These are phyloP conservation scores for Trypanosomatidae sp. DNA, from an alignment of 208 protist genomes.

Conservation along the genomic window DNA sequence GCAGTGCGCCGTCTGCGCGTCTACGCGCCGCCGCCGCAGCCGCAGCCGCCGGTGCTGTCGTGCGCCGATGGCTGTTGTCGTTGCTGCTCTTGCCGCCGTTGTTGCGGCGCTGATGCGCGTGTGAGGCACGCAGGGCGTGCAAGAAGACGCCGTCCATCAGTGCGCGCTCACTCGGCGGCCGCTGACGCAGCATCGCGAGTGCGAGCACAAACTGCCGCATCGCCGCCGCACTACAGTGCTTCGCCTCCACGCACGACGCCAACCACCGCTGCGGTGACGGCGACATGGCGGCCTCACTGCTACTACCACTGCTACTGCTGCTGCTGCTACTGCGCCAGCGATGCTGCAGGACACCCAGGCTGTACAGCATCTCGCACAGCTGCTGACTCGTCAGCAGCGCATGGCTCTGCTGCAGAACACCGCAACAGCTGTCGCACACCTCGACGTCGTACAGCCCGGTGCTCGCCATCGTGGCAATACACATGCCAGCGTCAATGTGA, in stretches of 20 bases:
- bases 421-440: conserved; percentile 67
- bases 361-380: conserved; percentile 61
- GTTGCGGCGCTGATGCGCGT: neutral
- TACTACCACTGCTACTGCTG: neutral
- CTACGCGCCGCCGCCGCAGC: conserved; percentile 1
- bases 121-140: conserved; percentile 41
- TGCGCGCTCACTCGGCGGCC: conserved; percentile 20
- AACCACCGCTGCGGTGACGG: conserved; percentile 77
- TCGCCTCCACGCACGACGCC: conserved; percentile 40
- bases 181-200: conserved; percentile 75
- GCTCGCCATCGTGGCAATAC: conserved; percentile 45
- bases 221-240: conserved; percentile 49
- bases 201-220: conserved; percentile 47
- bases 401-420: conserved; percentile 50
- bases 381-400: conserved; percentile 64
- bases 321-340: conserved; percentile 26
- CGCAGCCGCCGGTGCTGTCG: neutral
- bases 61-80: neutral
- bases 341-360: conserved; percentile 76
- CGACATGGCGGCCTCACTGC: too few relatives aligned
- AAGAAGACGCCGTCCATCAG: conserved; percentile 76
- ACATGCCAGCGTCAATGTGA: conserved; percentile 69
- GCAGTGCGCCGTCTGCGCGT: conserved; percentile 12
- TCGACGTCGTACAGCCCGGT: conserved; percentile 73
- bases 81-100: neutral